Evolutionary conservation across 306 rosid genomes (phyloP), one percentile per base, ranked within the genome.

Genomic region (Potentilla sterilis): DNA sequence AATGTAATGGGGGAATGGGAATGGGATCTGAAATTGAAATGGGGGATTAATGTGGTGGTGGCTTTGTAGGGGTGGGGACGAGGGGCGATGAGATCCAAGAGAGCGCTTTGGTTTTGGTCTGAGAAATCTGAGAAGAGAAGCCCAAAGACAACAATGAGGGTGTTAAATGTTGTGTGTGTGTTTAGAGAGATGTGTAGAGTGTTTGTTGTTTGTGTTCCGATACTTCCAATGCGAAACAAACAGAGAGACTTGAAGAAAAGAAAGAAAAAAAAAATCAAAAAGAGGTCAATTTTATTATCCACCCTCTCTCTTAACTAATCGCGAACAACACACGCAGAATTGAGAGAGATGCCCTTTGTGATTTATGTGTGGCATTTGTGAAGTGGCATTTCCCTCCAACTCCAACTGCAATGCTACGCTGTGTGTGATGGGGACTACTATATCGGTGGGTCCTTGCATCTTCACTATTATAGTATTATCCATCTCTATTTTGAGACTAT

Each of bases 21-120:
- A 48, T 44, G 63, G 73, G 75, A 18, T 52, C 63, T 75, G 79
- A 41, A 67, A 67, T 16, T 58, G 38, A 34, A 67, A 58, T 18
- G 28, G 22, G 35, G 15, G 70, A 77, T 81, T 34, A 75, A 47
- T 21, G 55, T 37, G 1, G 40, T 37, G 18, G 76, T 18, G 42
- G 72, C 42, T 49, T 22, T 62, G 69, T 34, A 61, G 67, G 57
- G 66, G 48, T 34, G 6, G 28, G 76, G 40, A 40, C 44, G 21
- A 73, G 21, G 71, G 88, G 86, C 86, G 88, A 81, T 85, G 83
- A 69, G 86, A 85, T 79, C 86, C 64, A 85, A 79, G 83, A 51
- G 65, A 65, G 47, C 6, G 68, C 43, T 34, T 62, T 34, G 68
- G 41, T 15, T 38, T 9, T 16, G 77, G 77, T 43, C 59, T 41